Evolutionary conservation across 148 eudicot species (phyloP), one percentile per base, ranked within the genome.

Genomic region (Cornus suecica): DNA sequence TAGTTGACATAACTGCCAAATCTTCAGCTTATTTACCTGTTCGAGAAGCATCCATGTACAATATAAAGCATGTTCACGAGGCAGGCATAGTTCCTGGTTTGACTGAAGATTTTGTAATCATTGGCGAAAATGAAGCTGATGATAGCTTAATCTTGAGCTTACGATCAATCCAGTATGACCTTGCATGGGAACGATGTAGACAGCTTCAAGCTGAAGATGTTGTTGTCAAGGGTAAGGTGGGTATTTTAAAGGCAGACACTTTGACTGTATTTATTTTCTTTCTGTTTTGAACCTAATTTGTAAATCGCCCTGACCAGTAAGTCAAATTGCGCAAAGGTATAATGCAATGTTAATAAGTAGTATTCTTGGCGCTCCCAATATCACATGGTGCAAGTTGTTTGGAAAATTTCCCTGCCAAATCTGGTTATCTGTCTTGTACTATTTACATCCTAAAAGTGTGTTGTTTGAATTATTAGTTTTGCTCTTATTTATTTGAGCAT

Each of bases 161-260:
- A 69, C 80, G 87, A 22, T 48, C 84, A 18, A 86, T 86, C 70
- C 99, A 94, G 85, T 87, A 88, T 78, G 91, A 86, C 68, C 91
- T 94, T 74, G 99, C 99, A 10, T 94, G 99, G 99, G 99, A 94
- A 79, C 81, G 99, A 28, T 94, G 99, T 70, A 87, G 99, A 74
- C 99, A 94, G 75, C 88, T 94, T 79, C 97, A 90, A 89, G 92
- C 92, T 64, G 99, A 92, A 83, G 99, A 94, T 83, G 94, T 89
- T 31, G 87, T 89, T 62, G 78, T 92, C 73, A 94, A 89, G 91
- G 97, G 97, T 25, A 90, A 88, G 93, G 98, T 91, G 79, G 71
- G 91, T 72, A 29, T 70, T 68, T 11, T 16, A 3, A 48, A 48
- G 42, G 42, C 54, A 11, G 54, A 48, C 13, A 16, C 4, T 48